Conservation (phyloP, 257 asterid species). For the Marsdenia floribunda region DNA sequence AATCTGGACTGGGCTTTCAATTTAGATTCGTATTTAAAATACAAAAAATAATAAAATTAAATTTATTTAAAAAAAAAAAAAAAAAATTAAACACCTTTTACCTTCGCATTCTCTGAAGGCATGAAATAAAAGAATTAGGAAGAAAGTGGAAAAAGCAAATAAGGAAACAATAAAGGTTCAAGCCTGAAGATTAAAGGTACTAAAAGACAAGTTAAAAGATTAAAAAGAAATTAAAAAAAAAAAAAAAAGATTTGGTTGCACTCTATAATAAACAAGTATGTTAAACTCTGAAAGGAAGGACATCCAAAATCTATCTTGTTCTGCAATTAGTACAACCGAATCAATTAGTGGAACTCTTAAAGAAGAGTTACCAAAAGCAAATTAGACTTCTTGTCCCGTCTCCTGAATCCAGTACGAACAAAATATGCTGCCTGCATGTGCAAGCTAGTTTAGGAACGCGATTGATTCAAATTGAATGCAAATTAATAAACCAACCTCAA, state of each 20-base stretch:
- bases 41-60: no score
- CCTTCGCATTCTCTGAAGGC: no score
- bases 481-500: neutral
- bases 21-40: no score
- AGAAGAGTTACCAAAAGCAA: slow-evolving; percentile 70
- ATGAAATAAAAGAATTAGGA: neutral
- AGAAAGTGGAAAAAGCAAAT: neutral
- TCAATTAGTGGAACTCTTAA: slow-evolving; percentile 5
- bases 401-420: slow-evolving; percentile 54
- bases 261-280: neutral
- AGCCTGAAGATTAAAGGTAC: neutral
- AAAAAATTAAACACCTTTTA: no score
- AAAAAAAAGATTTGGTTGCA: neutral
- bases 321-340: neutral
- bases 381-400: slow-evolving; percentile 74
- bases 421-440: slow-evolving; percentile 74
- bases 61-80: no score
- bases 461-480: neutral
- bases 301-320: neutral
- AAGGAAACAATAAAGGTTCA: neutral
- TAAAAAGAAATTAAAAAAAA: neutral
- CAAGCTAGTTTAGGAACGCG: slow-evolving; percentile 13
- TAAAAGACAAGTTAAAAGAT: neutral
- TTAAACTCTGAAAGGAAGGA: neutral
- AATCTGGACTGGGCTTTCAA: no score